Base-by-base conservation (phyloP, 2,329 filamentous ascomycete genomes). In the Raffaelea ambrosiae region DNA sequence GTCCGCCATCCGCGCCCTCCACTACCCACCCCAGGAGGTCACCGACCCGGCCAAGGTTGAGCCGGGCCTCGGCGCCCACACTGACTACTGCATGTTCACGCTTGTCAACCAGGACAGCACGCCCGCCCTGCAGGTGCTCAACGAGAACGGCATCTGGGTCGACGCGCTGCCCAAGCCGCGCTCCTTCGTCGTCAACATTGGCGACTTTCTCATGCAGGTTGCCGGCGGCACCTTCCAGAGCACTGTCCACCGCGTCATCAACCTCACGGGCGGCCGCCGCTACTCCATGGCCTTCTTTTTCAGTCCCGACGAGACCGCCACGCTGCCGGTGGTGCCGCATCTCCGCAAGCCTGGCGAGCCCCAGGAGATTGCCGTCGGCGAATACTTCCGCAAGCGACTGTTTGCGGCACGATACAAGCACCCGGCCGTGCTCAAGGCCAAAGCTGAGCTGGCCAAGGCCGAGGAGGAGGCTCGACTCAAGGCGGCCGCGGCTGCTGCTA, bases 211-310 rank as follows among this genome's bases (percentile, higher is more conserved):
- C 60, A 70, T 73, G 65, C 62, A 71, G 16, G 60, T 74, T 20
- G 69, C 66, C 29, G 74, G 76, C 55, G 68, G 74, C 53, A 65
- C 58, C 16, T 73, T 73, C 53, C 71, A 66, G 52, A 40, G 42
- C 8, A 75, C 71, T 0, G 68, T 76, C n/a, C 74, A 77, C 56
- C 61, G 73, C 13, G 72, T 78, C 3, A 66, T 66, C 21, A 72
- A 72, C 48, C 59, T 64, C 40, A 62, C 63, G 0, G 54, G 53
- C 0, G 57, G 57, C n/a, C 70, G 71, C 45, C 61, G 73, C 14
- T 70, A 74, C 35, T 75, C 69, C 0, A 74, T 78, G 70, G 73
- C 74, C 1, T 77, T 78, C 56, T 79, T 79, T 58, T 72, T 77
- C 47, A 44, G 14, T 18, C 8, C 42, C 14, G 16, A 14, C 26